Percentiles rank a stretch among this genome's conserved stretches.
Evolutionary conservation across 1,284 basidiomycete species (phyloP).

Genomic region (Cerioporus squamosus): DNA sequence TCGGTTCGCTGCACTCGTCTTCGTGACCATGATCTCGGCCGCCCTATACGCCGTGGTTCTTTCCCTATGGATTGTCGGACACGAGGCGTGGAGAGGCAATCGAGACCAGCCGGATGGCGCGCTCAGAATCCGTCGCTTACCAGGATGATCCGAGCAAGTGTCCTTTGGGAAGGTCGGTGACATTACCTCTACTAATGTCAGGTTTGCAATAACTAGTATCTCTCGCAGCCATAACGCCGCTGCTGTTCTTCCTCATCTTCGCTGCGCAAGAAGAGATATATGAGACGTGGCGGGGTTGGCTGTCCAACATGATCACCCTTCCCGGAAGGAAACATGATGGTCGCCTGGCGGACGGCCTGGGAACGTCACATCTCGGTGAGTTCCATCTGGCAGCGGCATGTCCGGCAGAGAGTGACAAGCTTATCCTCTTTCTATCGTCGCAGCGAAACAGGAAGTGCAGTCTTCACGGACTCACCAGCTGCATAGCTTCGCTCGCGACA

Average conservation of each 20-base stretch:
- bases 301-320: constrained; percentile 4
- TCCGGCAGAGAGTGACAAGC: neutral
- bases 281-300: constrained; percentile 27
- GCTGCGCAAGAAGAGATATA: constrained; percentile 33
- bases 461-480: neutral
- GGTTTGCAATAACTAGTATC: neutral
- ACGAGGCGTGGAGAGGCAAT: neutral
- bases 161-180: constrained; percentile 31
- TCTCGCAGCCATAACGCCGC: constrained; percentile 24
- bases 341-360: neutral
- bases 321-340: neutral
- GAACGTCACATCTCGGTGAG: constrained; percentile 12
- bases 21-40: constrained; percentile 29
- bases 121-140: constrained; percentile 1
- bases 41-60: constrained; percentile 27
- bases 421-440: neutral
- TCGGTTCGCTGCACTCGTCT: constrained; percentile 28
- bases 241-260: constrained; percentile 32
- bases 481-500: constrained; percentile 10
- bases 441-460: constrained; percentile 12
- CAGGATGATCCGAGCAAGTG: constrained; percentile 14
- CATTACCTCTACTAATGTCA: too few species aligned
- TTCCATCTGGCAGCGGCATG: neutral
- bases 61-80: constrained; percentile 21
- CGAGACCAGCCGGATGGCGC: neutral